Base-by-base conservation (phyloP, 2,329 filamentous ascomycete species). In the Venturia effusa region DNA sequence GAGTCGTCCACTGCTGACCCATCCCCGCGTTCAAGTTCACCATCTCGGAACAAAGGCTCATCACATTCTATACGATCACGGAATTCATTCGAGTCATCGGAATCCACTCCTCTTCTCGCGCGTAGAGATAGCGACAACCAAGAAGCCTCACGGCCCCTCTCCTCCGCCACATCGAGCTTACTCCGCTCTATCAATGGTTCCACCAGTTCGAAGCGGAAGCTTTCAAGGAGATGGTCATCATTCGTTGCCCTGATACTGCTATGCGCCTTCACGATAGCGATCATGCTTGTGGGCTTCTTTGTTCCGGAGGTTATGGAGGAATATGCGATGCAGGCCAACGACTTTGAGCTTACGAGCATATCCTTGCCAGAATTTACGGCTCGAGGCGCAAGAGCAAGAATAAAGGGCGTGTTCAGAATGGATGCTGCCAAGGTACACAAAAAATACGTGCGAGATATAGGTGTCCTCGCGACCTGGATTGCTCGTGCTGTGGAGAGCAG, bases 341-440 rank as follows among this genome's bases (percentile, higher is more conserved):
- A 93, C 22, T 84, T 99, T 68, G 85, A 92, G 71, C 90, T 94
- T 1, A 92, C 88, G 6, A 89, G 87, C 68, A 77, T 99, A 24
- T 91, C 92, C 1, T 86, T 99, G 66, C 89, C 94, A 70, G 90
- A 88, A 1, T 88, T 97, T 68, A 97, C 91, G 0, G 72, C 84
- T 8, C 82, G 87, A 65, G 93, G 94, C 15, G 84, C 97, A 10
- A 84, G 83, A 66, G 88, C 90, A 39, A 86, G 91, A 67, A 81
- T 99, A 59, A 88, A 92, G 70, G 93, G 89, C 24, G 88, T 89
- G 63, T 90, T 97, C 70, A 82, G 80, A 54, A 84, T 99, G 68
- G 91, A 97, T 73, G 88, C 88, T 0, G 84, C 84, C 5, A 86
- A 86, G 61, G 92, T 97, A 24, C 76, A 82, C 66, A 88, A 89